A percentile compares a stretch with the other conserved stretches of the same genome.
These are phyloP conservation scores for Colletotrichum nymphaeae DNA, from an alignment of 2,329 filamentous ascomycete species.

Conservation along the genomic window DNA sequence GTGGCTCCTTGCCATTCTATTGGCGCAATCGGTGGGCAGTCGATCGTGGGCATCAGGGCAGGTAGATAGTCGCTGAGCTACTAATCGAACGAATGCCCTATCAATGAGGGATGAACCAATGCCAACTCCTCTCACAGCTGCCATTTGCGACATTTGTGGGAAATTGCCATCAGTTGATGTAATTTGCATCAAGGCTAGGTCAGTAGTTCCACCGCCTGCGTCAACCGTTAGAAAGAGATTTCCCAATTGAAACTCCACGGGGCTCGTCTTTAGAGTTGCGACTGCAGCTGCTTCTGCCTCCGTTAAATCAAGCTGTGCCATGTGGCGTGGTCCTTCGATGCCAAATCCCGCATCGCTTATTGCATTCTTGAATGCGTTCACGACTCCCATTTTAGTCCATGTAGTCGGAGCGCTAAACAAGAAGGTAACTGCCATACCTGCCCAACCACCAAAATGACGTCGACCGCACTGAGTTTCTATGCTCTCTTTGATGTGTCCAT, in stretches of 20 bases:
- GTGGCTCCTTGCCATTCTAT: constrained; percentile 50
- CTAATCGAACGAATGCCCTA: constrained; percentile 51
- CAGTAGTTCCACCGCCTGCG: constrained; percentile 59
- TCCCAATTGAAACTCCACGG: constrained; percentile 49
- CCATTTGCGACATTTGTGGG: constrained; percentile 48
- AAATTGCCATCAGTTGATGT: constrained; percentile 41
- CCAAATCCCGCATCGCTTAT: constrained; percentile 63
- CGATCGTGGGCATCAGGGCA: constrained; percentile 47
- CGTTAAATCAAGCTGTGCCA: constrained; percentile 56
- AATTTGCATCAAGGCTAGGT: constrained; percentile 57
- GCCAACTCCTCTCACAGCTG: constrained; percentile 56
- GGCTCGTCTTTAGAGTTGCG: constrained; percentile 55
- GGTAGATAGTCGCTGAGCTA: constrained; percentile 49
- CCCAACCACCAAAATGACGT: constrained; percentile 52
- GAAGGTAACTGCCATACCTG: constrained; percentile 59
- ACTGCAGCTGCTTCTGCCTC: constrained; percentile 61
- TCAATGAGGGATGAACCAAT: constrained; percentile 61
- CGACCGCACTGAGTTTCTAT: constrained; percentile 54
- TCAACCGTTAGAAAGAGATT: constrained; percentile 57
- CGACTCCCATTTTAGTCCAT: constrained; percentile 60
- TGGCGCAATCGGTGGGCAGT: constrained; percentile 50
- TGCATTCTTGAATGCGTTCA: constrained; percentile 62
- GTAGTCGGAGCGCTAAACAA: constrained; percentile 69
- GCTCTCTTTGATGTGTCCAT: constrained; percentile 59
- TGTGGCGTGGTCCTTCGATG: constrained; percentile 49